Base-by-base conservation (phyloP, 345 rosid species). In the Eucalyptus globulus region DNA sequence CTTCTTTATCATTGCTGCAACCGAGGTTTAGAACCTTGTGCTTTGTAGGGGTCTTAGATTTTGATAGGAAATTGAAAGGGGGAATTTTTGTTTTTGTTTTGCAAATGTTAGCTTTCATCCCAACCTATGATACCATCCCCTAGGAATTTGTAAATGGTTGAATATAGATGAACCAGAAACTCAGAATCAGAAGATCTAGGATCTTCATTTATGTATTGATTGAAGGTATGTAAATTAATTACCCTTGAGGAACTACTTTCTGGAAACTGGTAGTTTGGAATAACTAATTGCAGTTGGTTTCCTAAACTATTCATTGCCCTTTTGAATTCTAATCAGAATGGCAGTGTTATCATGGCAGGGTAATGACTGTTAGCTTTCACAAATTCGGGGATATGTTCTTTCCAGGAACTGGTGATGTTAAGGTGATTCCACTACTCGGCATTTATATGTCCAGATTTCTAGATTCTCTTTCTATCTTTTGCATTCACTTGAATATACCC, bases 311-410 rank as follows among this genome's bases (percentile, higher is more conserved):
- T 51, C 45, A 40, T 76, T 60, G 11, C 37, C 83, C 49, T 86
- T 40, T 87, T 93, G 49, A 80, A 51, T 60, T 89, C 56, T 86
- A 90, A 89, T 87, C 69, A 49, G 88, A 29, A 40, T 56, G 65
- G 37, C 89, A 87, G 76, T 83, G 60, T 90, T 89, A 44, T 89
- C 88, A 87, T 88, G 93, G 81, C 94, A 98, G 99, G 97, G 99
- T 98, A 92, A 98, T 98, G 99, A 98, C 99, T 80, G 99, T 98
- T 90, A 97, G 99, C 93, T 98, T 98, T 93, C 99, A 98, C 94
- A 98, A 97, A 93, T 95, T 88, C 87, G 99, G 99, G 86, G 99
- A 98, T 95, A 89, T 92, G 94, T 98, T 97, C 94, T 98, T 98
- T 92, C 99, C 99, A 90, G 99, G 98, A 88, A 98, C 99, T 5